phyloP scores from a whole-genome alignment of 2,329 filamentous ascomycete species.

The Pseudovirgaria hyperparasitica region DNA sequence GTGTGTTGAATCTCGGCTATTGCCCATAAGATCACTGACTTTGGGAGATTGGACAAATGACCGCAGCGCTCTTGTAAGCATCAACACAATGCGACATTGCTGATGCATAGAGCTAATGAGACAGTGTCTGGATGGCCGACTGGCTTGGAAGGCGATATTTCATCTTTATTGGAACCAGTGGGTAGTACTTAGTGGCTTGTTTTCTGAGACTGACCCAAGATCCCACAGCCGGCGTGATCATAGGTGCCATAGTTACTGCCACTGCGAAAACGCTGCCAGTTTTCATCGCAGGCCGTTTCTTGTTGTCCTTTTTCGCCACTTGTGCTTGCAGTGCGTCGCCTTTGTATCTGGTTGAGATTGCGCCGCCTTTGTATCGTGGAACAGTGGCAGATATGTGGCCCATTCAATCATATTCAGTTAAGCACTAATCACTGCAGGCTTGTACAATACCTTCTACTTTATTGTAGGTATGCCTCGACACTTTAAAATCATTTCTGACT shows the following conservation, averaged over 20 bases:
- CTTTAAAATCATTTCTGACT: too few species aligned
- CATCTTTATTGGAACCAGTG: conserved; percentile 28
- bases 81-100: too few species aligned
- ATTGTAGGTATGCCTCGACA: conserved; percentile 13
- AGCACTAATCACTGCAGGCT: too few species aligned
- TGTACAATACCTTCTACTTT: conserved; percentile 20
- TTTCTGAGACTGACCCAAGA: too few species aligned
- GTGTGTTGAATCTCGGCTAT: too few species aligned
- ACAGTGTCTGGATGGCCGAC: conserved; percentile 32
- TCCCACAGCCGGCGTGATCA: too few species aligned
- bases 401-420: too few species aligned
- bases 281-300: conserved; percentile 16
- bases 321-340: conserved; percentile 14
- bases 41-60: conserved; percentile 31
- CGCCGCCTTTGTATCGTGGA: conserved; percentile 15
- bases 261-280: conserved; percentile 10
- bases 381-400: conserved; percentile 16
- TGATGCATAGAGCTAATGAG: too few species aligned
- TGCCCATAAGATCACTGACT: conserved; percentile 4
- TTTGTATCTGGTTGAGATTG: conserved; percentile 15
- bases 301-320: conserved; percentile 19
- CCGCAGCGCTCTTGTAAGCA: conserved; percentile 30
- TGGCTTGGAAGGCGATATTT: conserved; percentile 31
- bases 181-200: too few species aligned
- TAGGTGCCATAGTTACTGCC: conserved; percentile 13